phyloP scores from a whole-genome alignment of 1,284 basidiomycete genomes.

The Cryptococcus sp. region DNA sequence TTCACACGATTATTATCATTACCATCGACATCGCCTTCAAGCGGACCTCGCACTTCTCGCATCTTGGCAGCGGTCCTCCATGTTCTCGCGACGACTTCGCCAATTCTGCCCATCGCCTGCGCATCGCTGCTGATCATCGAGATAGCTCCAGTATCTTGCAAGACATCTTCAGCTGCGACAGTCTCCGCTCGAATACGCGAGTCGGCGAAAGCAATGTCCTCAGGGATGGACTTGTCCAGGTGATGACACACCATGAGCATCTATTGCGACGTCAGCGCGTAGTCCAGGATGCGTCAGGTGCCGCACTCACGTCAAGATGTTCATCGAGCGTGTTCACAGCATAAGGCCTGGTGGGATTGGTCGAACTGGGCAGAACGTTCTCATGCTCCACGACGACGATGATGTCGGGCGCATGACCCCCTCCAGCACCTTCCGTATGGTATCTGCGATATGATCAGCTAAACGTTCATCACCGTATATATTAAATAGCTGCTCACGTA shows the following conservation, averaged over 20 bases:
- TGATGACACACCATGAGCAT: slow-evolving; percentile 96
- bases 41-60: slow-evolving; percentile 74
- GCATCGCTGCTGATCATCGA: slow-evolving; percentile 95
- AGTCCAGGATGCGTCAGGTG: not conserved
- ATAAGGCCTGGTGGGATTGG: slow-evolving; percentile 94
- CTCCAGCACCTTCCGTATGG: slow-evolving; percentile 91
- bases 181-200: slow-evolving; percentile 97
- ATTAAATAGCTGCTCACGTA: slow-evolving; percentile 55
- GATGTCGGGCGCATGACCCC: slow-evolving; percentile 97
- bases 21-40: slow-evolving; percentile 67
- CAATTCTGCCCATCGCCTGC: slow-evolving; percentile 97
- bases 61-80: slow-evolving; percentile 98
- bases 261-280: slow-evolving; percentile 52
- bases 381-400: slow-evolving; percentile 88
- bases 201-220: slow-evolving; percentile 95
- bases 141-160: slow-evolving; percentile 93
- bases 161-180: slow-evolving; percentile 93
- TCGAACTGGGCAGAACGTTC: slow-evolving; percentile 95
- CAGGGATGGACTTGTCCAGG: slow-evolving; percentile 80
- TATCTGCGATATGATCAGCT: slow-evolving; percentile 55
- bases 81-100: slow-evolving; percentile 88
- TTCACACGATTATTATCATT: slow-evolving; percentile 95
- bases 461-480: not conserved
- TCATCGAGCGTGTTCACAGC: slow-evolving; percentile 92
- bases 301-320: slow-evolving; percentile 79